Percentiles rank a stretch among this genome's conserved stretches.
Evolutionary conservation across 495 filamentous ascomycete genomes (phyloP).

Genomic region (Trichocladium uniseriatum): DNA sequence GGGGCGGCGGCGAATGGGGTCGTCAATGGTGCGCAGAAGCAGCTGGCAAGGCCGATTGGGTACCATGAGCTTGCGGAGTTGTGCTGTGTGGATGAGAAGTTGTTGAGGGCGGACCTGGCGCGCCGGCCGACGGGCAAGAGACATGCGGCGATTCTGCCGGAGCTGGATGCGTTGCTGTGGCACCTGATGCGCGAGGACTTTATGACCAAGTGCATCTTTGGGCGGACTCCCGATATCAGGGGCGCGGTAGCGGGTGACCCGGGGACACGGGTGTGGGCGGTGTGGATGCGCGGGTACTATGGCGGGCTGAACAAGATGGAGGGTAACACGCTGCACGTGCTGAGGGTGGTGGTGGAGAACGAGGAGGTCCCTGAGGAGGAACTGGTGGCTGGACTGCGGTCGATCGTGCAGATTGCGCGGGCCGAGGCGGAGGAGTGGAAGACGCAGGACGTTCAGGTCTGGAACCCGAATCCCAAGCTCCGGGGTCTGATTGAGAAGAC

Average conservation of each 20-base stretch:
- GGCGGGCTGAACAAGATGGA: constrained; percentile 29
- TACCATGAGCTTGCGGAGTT: constrained; percentile 46
- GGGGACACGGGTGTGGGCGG: constrained; percentile 58
- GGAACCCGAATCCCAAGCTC: constrained; percentile 39
- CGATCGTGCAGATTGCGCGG: constrained; percentile 36
- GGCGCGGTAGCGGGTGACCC: constrained; percentile 51
- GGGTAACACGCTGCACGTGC: constrained; percentile 66
- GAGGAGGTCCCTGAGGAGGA: constrained; percentile 29
- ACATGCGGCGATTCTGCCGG: constrained; percentile 62
- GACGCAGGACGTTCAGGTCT: constrained; percentile 38
- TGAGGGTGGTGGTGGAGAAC: constrained; percentile 68
- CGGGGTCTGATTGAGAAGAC: constrained; percentile 30
- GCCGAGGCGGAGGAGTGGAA: constrained; percentile 36
- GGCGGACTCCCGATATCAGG: constrained; percentile 48
- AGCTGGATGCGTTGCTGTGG: constrained; percentile 68
- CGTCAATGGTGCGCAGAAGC: background rate
- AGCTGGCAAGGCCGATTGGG: constrained; percentile 30
- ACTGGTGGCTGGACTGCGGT: constrained; percentile 49
- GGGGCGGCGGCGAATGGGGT: background rate
- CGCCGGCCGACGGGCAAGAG: constrained; percentile 30
- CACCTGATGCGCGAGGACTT: constrained; percentile 84
- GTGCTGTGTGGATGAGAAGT: constrained; percentile 47
- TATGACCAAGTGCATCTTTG: constrained; percentile 48
- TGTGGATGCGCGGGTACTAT: constrained; percentile 71
- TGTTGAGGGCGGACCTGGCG: constrained; percentile 34